Evolutionary conservation across 176 grass and related monocot species (phyloP).

Genomic region (Carex littledalei): DNA sequence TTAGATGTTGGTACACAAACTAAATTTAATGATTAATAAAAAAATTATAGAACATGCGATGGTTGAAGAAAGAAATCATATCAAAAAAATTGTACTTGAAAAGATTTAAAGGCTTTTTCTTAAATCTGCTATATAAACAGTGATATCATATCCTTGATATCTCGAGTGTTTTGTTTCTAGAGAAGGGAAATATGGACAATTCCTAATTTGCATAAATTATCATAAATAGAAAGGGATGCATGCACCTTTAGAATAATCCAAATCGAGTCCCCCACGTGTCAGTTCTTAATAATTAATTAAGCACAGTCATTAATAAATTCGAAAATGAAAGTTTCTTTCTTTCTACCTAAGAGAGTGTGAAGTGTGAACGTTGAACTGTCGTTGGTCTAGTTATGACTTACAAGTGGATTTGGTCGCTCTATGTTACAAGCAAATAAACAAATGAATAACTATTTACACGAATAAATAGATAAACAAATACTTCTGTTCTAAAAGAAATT

Average conservation of each 20-base stretch:
- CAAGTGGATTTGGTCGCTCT: too few species aligned
- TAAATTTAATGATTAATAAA: neutral
- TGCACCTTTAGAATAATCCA: neutral
- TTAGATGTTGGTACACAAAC: neutral
- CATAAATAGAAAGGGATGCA: neutral
- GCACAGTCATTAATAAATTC: neutral
- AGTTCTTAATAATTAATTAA: neutral
- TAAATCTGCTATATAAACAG: neutral
- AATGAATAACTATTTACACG: too few species aligned
- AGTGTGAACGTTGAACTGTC: too few species aligned
- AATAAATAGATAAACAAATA: too few species aligned
- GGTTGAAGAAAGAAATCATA: neutral
- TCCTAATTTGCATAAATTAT: neutral
- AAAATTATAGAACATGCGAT: neutral
- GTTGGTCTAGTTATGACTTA: too few species aligned
- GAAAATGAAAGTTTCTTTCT: neutral
- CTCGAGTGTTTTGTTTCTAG: neutral
- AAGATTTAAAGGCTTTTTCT: too few species aligned
- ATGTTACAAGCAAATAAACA: too few species aligned
- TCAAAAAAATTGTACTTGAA: neutral
- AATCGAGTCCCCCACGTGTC: neutral
- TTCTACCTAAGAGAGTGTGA: too few species aligned
- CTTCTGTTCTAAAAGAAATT: too few species aligned
- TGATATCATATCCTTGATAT: neutral
- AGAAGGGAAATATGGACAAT: neutral